Percentiles rank a stretch among this genome's conserved stretches.
Evolutionary conservation across 257 asterid species (phyloP).

Genomic region (Solanum ossicruentum): DNA sequence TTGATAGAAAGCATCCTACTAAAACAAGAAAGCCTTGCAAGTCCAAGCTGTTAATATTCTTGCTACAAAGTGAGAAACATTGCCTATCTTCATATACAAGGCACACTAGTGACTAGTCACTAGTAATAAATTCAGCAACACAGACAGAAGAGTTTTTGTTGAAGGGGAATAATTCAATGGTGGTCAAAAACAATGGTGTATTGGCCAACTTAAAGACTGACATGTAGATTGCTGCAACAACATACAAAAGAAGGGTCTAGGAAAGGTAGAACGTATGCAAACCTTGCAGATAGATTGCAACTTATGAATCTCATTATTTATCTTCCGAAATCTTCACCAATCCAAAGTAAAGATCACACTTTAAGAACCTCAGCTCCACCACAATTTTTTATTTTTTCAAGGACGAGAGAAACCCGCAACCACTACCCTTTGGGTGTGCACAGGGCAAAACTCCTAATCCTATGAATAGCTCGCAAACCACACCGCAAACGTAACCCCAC

Average conservation of each 20-base stretch:
- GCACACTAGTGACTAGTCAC: background rate
- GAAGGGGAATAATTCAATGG: background rate
- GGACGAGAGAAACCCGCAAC: no score
- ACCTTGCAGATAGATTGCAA: background rate
- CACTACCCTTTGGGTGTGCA: no score
- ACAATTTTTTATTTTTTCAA: background rate
- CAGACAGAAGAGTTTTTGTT: background rate
- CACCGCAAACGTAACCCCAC: no score
- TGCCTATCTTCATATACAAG: background rate
- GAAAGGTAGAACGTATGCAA: no score
- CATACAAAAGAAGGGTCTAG: no score
- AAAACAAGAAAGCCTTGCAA: background rate
- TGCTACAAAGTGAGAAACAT: background rate
- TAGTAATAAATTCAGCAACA: background rate
- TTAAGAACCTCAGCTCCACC: background rate
- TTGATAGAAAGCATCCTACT: background rate
- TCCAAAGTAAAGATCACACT: background rate
- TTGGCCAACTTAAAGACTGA: background rate
- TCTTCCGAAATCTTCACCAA: background rate
- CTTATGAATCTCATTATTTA: background rate
- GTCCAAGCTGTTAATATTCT: background rate
- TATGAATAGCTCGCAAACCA: no score
- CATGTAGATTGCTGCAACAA: background rate
- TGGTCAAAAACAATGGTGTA: background rate
- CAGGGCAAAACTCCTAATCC: no score